Base-by-base conservation (phyloP, 345 rosid genomes). In the Gossypium stocksii region DNA sequence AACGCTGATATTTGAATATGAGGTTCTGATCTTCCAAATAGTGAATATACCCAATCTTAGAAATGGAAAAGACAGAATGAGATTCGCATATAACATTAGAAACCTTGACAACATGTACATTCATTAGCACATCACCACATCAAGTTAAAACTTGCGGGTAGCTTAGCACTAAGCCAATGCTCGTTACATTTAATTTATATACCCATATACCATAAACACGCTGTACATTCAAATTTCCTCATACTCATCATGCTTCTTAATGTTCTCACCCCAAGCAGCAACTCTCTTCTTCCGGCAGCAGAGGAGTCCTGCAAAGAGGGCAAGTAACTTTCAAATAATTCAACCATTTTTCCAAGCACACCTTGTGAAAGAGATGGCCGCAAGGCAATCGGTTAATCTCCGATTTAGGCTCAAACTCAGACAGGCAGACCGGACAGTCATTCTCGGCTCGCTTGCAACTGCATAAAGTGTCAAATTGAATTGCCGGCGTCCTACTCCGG, bases 261-360 rank as follows among this genome's bases (percentile, higher is more conserved):
- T 61, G 46, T 23, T 22, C 81, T 86, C 83, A 87, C 88, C 86
- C 85, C 54, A 78, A 77, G 86, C 77, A 80, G 52, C 83, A 72
- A 63, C 13, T 12, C 12, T 87, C 85, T 27, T 80, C 89, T 76
- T 85, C 89, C 10, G 82, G 80, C n/a, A 90, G 76, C 75, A 87
- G 72, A 3, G 88, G 89, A 25, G 88, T 83, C 89, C 96, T 79
- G 86, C 93, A 91, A 69, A 86, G 80, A 45, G 96, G 96, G 74
- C 96, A 91, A 12, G 96, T 91, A 51, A 84, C 69, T 72, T 89
- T 91, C 88, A 87, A 87, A 43, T 86, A 89, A 44, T 85, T 87
- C 83, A 89, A 63, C 93, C 96, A 91, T 70, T 91, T 89, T 82
- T 91, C 96, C 88, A 89, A 70, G 75, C 96, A 91, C 51, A 76